Evolutionary conservation across 2,329 filamentous ascomycete genomes (phyloP), one percentile per base, ranked within the genome.

Genomic region (Clonostachys rosea): DNA sequence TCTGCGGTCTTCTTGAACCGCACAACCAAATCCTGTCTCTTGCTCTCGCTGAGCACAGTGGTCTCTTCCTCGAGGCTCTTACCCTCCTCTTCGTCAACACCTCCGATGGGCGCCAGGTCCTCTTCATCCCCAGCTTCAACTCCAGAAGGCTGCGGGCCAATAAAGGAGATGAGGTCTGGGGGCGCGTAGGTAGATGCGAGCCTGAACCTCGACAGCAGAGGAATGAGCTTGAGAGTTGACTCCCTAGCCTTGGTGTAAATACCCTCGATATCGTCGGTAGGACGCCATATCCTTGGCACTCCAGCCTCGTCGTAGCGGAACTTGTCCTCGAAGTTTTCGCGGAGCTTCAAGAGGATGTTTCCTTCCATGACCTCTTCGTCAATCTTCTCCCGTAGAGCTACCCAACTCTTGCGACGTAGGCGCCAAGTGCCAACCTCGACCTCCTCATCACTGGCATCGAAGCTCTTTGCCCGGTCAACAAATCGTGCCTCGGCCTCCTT

Each of bases 321-420:
- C 69, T 96, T 96, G 72, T 99, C 94, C 69, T 99, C 94, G 56
- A 99, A 99, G 71, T 96, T 97, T 67, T 99, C 94, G 35, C 94
- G 84, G 45, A 99, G 81, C 74, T 99, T 99, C 56, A 97, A 76
- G 34, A 97, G 74, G 46, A 99, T 84, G 62, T 97, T 99, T 59
- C 92, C 92, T 70, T 97, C 94, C 84, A 95, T 95, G 62, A 96
- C 89, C 68, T 99, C 94, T 62, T 99, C 94, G 35, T 97, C 92
- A 52, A 99, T 87, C 73, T 89, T 94, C 50, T 90, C 86, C 42
- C 89, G 82, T 51, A 99, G 75, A 13, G 92, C 91, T 39, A 86
- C 86, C 94, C 94, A 99, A 51, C 89, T 94, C 76, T 97, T 97
- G 53, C 92, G 84, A 49, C 92, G 84, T 54, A 99, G 71, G 48